Conservation (phyloP, 139 green algal species). For the Diplosphaera chodatii region DNA sequence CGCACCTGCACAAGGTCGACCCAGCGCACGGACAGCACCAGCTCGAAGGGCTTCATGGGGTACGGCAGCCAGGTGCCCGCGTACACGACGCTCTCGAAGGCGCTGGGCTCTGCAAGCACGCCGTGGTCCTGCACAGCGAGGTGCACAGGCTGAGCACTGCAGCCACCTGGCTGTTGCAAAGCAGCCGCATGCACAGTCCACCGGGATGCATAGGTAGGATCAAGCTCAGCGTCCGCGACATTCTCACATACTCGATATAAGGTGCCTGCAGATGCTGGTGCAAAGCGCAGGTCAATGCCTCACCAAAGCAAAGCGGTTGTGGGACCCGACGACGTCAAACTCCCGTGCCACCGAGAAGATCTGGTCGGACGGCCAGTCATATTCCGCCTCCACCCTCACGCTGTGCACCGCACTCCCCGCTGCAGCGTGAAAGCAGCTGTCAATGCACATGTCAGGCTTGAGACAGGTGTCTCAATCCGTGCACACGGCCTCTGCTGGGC, state of each 20-base stretch:
- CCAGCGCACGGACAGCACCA: neutral
- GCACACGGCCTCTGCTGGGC: too few relatives aligned
- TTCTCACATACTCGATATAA: too few relatives aligned
- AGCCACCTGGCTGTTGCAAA: too few relatives aligned
- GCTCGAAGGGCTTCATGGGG: neutral
- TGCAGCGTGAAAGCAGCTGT: too few relatives aligned
- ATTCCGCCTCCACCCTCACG: neutral
- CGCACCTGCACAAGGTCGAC: neutral
- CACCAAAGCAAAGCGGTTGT: neutral
- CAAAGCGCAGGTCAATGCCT: too few relatives aligned
- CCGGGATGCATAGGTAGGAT: too few relatives aligned
- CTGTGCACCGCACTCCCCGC: neutral
- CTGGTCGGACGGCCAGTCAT: neutral
- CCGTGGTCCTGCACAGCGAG: neutral
- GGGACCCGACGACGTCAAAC: neutral
- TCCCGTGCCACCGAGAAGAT: neutral
- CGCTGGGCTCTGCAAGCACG: neutral
- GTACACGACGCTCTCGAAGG: neutral
- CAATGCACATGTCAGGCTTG: too few relatives aligned
- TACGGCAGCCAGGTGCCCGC: neutral
- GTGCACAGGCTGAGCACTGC: too few relatives aligned
- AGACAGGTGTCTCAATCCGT: too few relatives aligned
- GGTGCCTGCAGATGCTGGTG: too few relatives aligned
- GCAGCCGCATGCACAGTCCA: too few relatives aligned
- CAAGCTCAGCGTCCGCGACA: too few relatives aligned